Evolutionary conservation across 164 flowering plant species (phyloP).

Genomic region (Macadamia tetraphylla): DNA sequence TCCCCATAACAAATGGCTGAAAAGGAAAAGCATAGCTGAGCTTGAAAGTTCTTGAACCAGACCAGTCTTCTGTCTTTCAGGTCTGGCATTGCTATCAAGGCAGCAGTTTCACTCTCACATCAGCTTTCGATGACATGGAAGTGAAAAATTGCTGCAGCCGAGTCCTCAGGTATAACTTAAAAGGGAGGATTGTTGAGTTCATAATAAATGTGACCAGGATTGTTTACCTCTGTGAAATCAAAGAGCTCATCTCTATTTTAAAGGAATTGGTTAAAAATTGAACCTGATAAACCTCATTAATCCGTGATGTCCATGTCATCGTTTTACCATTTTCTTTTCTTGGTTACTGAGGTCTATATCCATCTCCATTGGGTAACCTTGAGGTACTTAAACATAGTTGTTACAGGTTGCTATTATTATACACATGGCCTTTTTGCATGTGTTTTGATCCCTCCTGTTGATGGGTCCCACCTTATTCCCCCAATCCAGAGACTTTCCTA

Average conservation of each 20-base stretch:
- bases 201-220: not conserved
- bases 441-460: not conserved
- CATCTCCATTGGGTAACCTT: not conserved
- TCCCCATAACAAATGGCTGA: conserved; percentile 8
- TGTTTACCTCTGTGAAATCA: not conserved
- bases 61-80: conserved; percentile 25
- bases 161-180: conserved; percentile 20
- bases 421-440: not conserved
- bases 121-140: conserved; percentile 22
- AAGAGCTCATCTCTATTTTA: not conserved
- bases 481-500: not conserved
- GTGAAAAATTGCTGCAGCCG: conserved; percentile 18
- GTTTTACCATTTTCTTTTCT: not conserved
- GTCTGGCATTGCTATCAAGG: conserved; percentile 18
- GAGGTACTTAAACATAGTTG: not conserved
- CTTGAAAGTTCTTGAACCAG: conserved; percentile 23
- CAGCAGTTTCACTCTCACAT: conserved; percentile 25
- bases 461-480: not conserved
- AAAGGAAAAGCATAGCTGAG: conserved; percentile 2
- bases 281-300: not conserved
- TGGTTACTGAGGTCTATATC: not conserved
- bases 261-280: no score
- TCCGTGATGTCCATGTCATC: not conserved
- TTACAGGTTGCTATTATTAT: not conserved
- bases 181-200: conserved; percentile 4